Evolutionary conservation across 129 eudicot genomes (phyloP), one percentile per base, ranked within the genome.

Genomic region (Centaurea solstitialis): DNA sequence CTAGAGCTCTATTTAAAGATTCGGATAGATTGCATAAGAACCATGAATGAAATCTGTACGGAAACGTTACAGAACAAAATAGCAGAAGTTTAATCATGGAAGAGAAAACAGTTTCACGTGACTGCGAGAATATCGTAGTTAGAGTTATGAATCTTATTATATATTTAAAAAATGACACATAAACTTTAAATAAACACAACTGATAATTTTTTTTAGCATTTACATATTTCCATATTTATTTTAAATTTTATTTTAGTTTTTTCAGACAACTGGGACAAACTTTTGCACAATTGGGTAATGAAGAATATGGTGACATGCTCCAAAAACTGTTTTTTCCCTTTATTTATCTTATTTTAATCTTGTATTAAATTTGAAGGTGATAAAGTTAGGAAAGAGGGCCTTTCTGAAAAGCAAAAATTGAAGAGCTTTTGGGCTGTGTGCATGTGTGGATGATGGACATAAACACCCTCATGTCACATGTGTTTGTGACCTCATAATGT

Each of bases 251-350:
- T 21, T 64, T 21, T 20, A 12, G 9, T 64, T 21, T 64, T 22
- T 20, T 64, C 13, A 20, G 68, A 62, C 20, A 4, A 18, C 2
- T 18, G 20, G 22, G 28, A 64, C 68, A 64, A 64, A 61, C 72
- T 39, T 59, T 66, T 66, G 15, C 30, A 38, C 61, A 76, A 77
- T 57, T 66, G 65, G 65, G 81, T 40, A 6, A 62, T 26, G 11
- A 65, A 23, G 74, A 77, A 77, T 77, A 77, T 77, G 81, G 61
- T 39, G 68, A 77, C 68, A 77, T 77, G 81, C 80, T 39, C 11
- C 26, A 75, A 50, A 75, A 30, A 75, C 15, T 20, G 61, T 62
- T 62, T 15, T 2, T 76, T 64, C 7, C 7, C 40, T 17, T 62
- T 30, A 10, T 17, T n/a, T 57, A n/a, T 57, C 18, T 57, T 57